Evolutionary conservation across 2,329 filamentous ascomycete genomes (phyloP).

Genomic region (Rachicladosporium sp.): DNA sequence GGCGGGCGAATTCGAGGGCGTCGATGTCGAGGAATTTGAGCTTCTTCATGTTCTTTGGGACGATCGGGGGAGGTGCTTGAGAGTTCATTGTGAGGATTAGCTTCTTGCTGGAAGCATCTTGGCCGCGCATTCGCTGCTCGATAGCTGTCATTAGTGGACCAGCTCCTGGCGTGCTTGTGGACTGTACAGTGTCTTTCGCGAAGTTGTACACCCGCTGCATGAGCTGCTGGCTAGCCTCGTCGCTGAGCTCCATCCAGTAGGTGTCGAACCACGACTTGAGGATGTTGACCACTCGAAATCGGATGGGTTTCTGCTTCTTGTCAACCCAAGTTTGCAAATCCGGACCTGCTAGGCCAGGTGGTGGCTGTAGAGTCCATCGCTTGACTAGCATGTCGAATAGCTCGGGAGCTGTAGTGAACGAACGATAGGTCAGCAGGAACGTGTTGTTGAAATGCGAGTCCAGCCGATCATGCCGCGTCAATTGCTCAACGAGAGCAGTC

Average conservation of each 20-base stretch:
- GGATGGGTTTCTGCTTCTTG: slow-evolving; percentile 88
- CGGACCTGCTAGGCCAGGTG: slow-evolving; percentile 58
- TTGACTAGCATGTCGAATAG: slow-evolving; percentile 87
- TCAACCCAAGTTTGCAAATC: slow-evolving; percentile 85
- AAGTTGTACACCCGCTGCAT: slow-evolving; percentile 85
- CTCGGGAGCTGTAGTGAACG: slow-evolving; percentile 82
- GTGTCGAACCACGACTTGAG: slow-evolving; percentile 97
- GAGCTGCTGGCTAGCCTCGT: slow-evolving; percentile 68
- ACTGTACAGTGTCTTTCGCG: slow-evolving; percentile 81
- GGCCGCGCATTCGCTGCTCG: slow-evolving; percentile 77
- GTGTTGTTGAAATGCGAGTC: slow-evolving; percentile 96
- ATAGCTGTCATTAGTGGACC: slow-evolving; percentile 73
- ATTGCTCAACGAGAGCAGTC: slow-evolving; percentile 78
- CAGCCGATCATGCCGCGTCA: slow-evolving; percentile 89
- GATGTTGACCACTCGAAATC: slow-evolving; percentile 94
- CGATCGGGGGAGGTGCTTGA: slow-evolving; percentile 71
- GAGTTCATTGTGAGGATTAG: slow-evolving; percentile 71
- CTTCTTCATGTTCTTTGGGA: slow-evolving; percentile 99
- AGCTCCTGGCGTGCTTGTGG: slow-evolving; percentile 83
- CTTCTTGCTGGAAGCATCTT: slow-evolving; percentile 73
- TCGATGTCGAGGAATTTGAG: slow-evolving; percentile 97
- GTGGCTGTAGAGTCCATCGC: slow-evolving; percentile 84
- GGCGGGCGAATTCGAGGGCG: slow-evolving; percentile 87
- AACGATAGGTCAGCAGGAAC: slow-evolving; percentile 91
- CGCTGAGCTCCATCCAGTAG: slow-evolving; percentile 96